A percentile compares a stretch with the other conserved stretches of the same genome.
These are phyloP conservation scores for Floccularia luteovirens DNA, from an alignment of 768 basidiomycete species.

Conservation along the genomic window DNA sequence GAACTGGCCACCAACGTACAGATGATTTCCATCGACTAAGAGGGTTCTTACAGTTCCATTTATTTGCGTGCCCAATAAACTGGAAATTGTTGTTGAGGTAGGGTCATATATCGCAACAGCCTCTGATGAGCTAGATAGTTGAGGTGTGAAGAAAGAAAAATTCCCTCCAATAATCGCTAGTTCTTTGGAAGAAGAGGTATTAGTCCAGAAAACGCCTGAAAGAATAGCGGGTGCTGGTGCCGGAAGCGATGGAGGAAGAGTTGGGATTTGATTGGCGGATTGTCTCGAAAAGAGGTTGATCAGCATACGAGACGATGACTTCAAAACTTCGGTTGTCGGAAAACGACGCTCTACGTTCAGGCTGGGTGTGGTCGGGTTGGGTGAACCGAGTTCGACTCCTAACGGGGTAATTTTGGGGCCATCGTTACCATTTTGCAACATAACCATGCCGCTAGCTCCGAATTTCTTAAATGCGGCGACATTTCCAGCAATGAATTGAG, in stretches of 20 bases:
- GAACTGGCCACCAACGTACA: slow-evolving; percentile 87
- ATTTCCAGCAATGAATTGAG: slow-evolving; percentile 68
- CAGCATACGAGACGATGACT: too few relatives aligned
- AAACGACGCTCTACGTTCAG: slow-evolving; percentile 24
- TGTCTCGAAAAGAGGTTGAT: slow-evolving; percentile 46
- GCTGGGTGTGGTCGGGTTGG: slow-evolving; percentile 20
- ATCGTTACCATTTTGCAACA: slow-evolving; percentile 58
- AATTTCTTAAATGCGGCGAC: slow-evolving; percentile 48
- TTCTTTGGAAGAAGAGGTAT: slow-evolving; percentile 50
- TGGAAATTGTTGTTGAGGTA: slow-evolving; percentile 34
- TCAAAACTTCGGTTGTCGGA: slow-evolving; percentile 43
- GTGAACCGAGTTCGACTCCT: slow-evolving; percentile 41
- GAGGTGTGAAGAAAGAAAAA: slow-evolving; percentile 54
- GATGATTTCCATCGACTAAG: slow-evolving; percentile 55
- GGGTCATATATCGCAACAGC: slow-evolving; percentile 71
- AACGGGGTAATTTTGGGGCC: slow-evolving; percentile 59
- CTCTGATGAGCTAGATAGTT: slow-evolving; percentile 31
- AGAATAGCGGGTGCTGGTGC: slow-evolving; percentile 75
- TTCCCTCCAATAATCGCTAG: slow-evolving; percentile 85
- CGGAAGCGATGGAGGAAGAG: slow-evolving; percentile 49
- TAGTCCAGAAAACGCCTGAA: slow-evolving; percentile 86
- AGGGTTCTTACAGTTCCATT: slow-evolving; percentile 76
- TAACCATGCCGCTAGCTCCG: slow-evolving; percentile 75
- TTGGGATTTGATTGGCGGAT: slow-evolving; percentile 28
- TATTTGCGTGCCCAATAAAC: slow-evolving; percentile 54